Evolutionary conservation across 1,284 basidiomycete genomes (phyloP), one percentile per base, ranked within the genome.

Genomic region (Pseudozyma flocculosa): DNA sequence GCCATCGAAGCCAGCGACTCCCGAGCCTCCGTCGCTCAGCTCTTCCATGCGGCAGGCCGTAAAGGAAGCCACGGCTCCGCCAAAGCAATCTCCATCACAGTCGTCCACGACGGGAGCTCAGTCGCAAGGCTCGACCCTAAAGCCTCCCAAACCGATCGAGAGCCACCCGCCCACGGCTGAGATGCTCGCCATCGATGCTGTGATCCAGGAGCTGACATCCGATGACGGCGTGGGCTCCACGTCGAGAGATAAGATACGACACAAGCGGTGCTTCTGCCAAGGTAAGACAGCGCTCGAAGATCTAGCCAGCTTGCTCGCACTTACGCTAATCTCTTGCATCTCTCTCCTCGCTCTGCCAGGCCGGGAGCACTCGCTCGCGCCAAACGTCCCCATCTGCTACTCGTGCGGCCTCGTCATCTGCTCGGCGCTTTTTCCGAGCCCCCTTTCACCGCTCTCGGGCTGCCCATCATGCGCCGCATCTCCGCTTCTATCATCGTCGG

Each of bases 181-280:
- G 37, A 66, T 66, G 62, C 46, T 53, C 7, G 62, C 62, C 2
- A 61, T 66, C 24, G 62, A 66, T 18, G 52, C 54, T 1, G 62
- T 66, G 15, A 38, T 66, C 21, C 19, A 56, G n/a, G 58, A 66
- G 45, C 62, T 66, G 37, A 61, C 62, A 2, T 45, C 50, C 21
- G 2, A 37, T 13, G 15, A 22, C 24, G 26, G 11, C 26, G 26
- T 29, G 7, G 26, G 26, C 26, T 29, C 26, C 5, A 11, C 26
- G 7, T 11, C 26, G 26, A 29, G 11, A 29, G 26, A 29, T 11
- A 29, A 29, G 26, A 3, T 48, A n/a, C 15, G 42, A 11, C 47
- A 48, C 47, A 66, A 55, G 23, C 29, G 51, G 43, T 66, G 62
- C 41, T 66, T 66, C 50, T 66, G 62, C 22, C 62, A 66, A 50